These are phyloP conservation scores for Glycine soja DNA, from an alignment of 306 rosid genomes.

Conservation along the genomic window DNA sequence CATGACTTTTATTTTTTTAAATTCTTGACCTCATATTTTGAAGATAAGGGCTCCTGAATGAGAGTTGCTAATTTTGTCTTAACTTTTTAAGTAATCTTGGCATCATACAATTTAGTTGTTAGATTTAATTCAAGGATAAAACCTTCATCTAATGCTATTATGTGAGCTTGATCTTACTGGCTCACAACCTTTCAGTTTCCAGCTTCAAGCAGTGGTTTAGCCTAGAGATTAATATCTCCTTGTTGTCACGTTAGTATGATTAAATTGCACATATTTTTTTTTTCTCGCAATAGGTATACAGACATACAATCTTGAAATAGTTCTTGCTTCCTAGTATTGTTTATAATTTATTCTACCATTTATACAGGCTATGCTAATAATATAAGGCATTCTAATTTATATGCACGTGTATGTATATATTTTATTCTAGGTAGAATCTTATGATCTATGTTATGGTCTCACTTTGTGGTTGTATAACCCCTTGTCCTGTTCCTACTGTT, in stretches of 20 bases:
- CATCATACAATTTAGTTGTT: not conserved
- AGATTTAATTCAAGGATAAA: slow-evolving; percentile 36
- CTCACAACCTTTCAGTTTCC: slow-evolving; percentile 64
- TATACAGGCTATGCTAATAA: not conserved
- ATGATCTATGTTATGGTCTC: not conserved
- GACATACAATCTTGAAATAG: not conserved
- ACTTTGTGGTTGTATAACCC: not conserved
- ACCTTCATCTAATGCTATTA: slow-evolving; percentile 36
- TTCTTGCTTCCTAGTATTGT: not conserved
- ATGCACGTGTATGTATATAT: not conserved
- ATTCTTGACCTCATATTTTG: not conserved
- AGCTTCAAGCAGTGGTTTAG: slow-evolving; percentile 66
- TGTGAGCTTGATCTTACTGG: slow-evolving; percentile 47
- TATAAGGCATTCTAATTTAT: not conserved
- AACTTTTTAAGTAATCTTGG: slow-evolving; percentile 22
- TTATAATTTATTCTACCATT: not conserved
- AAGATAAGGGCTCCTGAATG: not conserved
- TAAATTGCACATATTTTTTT: slow-evolving; percentile 14
- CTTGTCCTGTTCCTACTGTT: not conserved
- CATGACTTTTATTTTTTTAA: not conserved
- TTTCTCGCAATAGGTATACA: not conserved
- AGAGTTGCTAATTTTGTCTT: slow-evolving; percentile 20
- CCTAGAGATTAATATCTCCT: slow-evolving; percentile 69
- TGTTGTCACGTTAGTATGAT: slow-evolving; percentile 82
- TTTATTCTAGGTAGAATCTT: not conserved